A percentile compares a stretch with the other conserved stretches of the same genome.
These are phyloP conservation scores for Silene conica DNA, from an alignment of 148 eudicot genomes.

Conservation along the genomic window DNA sequence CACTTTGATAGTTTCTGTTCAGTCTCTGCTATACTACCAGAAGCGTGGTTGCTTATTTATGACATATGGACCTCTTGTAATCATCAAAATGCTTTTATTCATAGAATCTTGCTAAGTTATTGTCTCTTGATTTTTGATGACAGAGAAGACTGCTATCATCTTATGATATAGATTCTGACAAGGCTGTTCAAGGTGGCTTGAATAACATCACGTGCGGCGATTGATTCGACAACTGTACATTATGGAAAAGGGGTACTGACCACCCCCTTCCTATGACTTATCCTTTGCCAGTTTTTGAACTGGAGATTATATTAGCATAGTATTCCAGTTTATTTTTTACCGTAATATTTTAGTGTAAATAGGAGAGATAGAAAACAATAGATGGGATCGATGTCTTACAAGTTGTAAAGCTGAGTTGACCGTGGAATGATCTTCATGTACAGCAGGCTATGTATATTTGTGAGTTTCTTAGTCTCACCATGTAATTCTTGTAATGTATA, in stretches of 20 bases:
- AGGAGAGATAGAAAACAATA: constrained; percentile 18
- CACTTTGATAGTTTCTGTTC: background rate
- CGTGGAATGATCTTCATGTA: constrained; percentile 15
- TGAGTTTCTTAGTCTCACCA: constrained; percentile 23
- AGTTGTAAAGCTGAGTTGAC: constrained; percentile 17
- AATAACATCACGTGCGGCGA: constrained; percentile 21
- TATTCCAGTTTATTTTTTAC: constrained; percentile 9
- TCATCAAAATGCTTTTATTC: background rate
- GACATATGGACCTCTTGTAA: background rate
- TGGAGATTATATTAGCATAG: constrained; percentile 19
- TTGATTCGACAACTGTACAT: constrained; percentile 17
- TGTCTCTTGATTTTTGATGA: constrained; percentile 7
- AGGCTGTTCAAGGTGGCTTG: constrained; percentile 25
- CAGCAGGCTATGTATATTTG: constrained; percentile 33
- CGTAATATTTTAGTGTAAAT: constrained; percentile 19
- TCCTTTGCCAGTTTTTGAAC: constrained; percentile 10
- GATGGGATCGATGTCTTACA: constrained; percentile 11
- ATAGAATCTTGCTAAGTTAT: constrained; percentile 5
- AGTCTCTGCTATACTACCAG: background rate
- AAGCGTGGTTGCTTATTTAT: background rate
- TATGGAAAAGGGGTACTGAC: constrained; percentile 7
- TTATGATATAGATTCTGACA: constrained; percentile 36
- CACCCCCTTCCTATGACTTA: background rate
- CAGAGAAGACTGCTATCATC: constrained; percentile 50
- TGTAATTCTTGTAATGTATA: constrained; percentile 16